These are phyloP conservation scores for Silene uniflora DNA, from an alignment of 148 eudicot species.

Conservation along the genomic window DNA sequence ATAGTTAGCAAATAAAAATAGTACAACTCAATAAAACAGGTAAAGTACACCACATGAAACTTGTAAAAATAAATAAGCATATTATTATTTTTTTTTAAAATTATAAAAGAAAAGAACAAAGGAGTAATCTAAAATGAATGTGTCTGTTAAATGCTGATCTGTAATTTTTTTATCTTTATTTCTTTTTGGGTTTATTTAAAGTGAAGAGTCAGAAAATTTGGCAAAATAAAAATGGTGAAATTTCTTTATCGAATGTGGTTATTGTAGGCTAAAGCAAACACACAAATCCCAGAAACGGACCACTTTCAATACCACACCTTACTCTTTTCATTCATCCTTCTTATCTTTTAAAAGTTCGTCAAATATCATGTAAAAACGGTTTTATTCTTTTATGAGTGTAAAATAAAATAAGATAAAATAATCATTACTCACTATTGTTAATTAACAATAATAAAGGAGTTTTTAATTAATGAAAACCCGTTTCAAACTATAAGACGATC, in stretches of 20 bases:
- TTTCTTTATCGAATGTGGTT: slow-evolving; percentile 13
- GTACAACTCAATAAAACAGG: slow-evolving; percentile 24
- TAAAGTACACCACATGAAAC: slow-evolving; percentile 7
- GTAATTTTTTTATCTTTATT: neutral
- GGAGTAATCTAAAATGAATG: slow-evolving; percentile 6
- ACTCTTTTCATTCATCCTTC: neutral
- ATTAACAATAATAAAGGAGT: no score
- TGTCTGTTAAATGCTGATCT: slow-evolving; percentile 7
- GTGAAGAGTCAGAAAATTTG: slow-evolving; percentile 26
- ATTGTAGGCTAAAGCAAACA: slow-evolving; percentile 36
- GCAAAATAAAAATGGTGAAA: slow-evolving; percentile 15
- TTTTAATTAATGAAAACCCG: no score
- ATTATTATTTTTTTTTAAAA: neutral
- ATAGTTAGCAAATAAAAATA: slow-evolving; percentile 5
- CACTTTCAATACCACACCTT: slow-evolving; percentile 38
- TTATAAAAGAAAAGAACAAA: neutral
- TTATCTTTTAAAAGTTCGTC: no score
- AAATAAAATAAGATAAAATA: no score
- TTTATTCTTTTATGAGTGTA: no score
- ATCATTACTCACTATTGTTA: no score
- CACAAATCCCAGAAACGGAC: slow-evolving; percentile 35
- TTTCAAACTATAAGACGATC: no score
- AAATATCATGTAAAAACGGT: no score
- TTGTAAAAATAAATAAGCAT: neutral
- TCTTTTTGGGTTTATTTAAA: neutral